A percentile compares a stretch with the other conserved stretches of the same genome.
phyloP scores from a whole-genome alignment of 768 basidiomycete species.

The Tulasnella sp. region DNA sequence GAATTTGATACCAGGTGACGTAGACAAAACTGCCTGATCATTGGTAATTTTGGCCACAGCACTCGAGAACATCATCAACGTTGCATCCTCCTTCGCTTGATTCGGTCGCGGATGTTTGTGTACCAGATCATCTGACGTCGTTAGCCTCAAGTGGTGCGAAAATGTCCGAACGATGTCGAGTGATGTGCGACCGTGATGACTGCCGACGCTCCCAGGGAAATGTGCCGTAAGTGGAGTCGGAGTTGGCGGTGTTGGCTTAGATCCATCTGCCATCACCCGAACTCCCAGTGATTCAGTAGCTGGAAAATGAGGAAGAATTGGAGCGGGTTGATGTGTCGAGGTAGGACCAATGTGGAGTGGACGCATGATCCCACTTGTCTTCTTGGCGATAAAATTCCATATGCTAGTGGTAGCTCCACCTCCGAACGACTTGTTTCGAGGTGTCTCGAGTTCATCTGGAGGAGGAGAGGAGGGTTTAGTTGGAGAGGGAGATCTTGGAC shows the following conservation, averaged over 20 bases:
- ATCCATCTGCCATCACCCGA: neutral
- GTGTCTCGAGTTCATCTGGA: neutral
- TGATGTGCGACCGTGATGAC: no score
- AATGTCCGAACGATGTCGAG: conserved; percentile 4
- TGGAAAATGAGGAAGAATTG: neutral
- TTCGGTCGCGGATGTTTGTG: neutral
- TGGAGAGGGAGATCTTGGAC: no score
- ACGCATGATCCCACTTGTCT: conserved; percentile 26
- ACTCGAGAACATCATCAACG: conserved; percentile 28
- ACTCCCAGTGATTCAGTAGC: neutral
- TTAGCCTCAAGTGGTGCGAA: conserved; percentile 11
- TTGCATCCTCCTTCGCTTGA: conserved; percentile 20
- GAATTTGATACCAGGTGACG: conserved; percentile 40
- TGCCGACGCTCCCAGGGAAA: conserved; percentile 1
- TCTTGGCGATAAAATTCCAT: conserved; percentile 30
- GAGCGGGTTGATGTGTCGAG: conserved; percentile 16
- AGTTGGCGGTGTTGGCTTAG: neutral
- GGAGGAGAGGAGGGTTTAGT: conserved; percentile 18
- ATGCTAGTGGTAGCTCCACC: conserved; percentile 21
- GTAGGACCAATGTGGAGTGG: neutral
- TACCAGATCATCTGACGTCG: neutral
- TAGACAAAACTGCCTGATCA: conserved; percentile 34
- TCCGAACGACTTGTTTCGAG: neutral
- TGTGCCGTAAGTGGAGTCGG: neutral
- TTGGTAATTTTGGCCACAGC: conserved; percentile 33